A percentile compares a stretch with the other conserved stretches of the same genome.
Evolutionary conservation across 768 basidiomycete species (phyloP).

Genomic region (Lactifluus echinatus): DNA sequence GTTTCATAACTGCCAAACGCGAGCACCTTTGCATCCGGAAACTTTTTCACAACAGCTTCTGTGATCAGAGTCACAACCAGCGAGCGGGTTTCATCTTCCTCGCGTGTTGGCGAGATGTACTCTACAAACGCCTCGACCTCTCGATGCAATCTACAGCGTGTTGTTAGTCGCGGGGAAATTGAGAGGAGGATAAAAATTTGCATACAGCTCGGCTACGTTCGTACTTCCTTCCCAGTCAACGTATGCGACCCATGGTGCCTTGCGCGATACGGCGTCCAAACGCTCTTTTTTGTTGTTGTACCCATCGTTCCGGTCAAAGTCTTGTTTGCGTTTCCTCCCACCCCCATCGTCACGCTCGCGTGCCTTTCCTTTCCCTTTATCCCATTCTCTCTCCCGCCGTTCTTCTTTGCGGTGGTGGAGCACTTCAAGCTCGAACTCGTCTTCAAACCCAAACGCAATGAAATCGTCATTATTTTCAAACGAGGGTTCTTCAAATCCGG

Average conservation of each 20-base stretch:
- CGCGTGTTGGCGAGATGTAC: slow-evolving; percentile 80
- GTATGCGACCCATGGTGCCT: slow-evolving; percentile 53
- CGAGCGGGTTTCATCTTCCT: slow-evolving; percentile 79
- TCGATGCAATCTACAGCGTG: slow-evolving; percentile 55
- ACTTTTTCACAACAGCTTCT: slow-evolving; percentile 50
- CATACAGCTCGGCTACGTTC: slow-evolving; percentile 81
- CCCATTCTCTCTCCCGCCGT: slow-evolving; percentile 15
- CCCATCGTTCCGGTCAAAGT: slow-evolving; percentile 41
- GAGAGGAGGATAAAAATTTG: slow-evolving; percentile 17
- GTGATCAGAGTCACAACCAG: slow-evolving; percentile 65
- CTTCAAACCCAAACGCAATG: slow-evolving; percentile 9
- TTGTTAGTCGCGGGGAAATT: slow-evolving; percentile 3
- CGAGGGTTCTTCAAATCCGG: background rate
- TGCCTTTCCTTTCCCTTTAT: slow-evolving; percentile 2
- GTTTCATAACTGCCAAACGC: slow-evolving; percentile 94
- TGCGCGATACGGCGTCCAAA: slow-evolving; percentile 42
- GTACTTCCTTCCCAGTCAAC: slow-evolving; percentile 66
- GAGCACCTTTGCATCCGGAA: slow-evolving; percentile 70
- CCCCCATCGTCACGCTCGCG: slow-evolving; percentile 23
- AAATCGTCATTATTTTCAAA: slow-evolving; percentile 15
- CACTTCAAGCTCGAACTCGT: slow-evolving; percentile 20
- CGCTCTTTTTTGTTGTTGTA: slow-evolving; percentile 47
- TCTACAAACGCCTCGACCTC: slow-evolving; percentile 81
- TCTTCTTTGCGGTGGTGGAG: slow-evolving; percentile 11
- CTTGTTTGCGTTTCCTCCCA: slow-evolving; percentile 42